Conservation (phyloP, 805 yeast genomes). For the Candida maesae region DNA sequence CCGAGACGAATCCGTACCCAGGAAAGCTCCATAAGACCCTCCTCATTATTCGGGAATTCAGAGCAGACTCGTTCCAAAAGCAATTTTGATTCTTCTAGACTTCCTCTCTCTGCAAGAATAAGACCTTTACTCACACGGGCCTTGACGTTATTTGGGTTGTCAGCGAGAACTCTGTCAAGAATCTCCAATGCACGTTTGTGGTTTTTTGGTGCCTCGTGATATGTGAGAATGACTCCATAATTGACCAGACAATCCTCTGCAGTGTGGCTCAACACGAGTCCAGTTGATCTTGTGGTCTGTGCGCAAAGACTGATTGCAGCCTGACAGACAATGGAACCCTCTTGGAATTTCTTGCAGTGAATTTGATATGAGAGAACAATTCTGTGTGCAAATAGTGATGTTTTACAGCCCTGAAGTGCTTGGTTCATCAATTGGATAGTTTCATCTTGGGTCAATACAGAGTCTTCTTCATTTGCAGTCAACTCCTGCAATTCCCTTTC, state of each 20-base stretch:
- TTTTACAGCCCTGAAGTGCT: conserved; percentile 43
- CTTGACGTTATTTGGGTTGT: conserved; percentile 42
- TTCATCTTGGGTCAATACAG: conserved; percentile 42
- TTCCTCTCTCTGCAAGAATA: conserved; percentile 63
- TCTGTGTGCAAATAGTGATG: conserved; percentile 58
- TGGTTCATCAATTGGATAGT: conserved; percentile 46
- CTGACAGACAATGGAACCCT: conserved; percentile 57
- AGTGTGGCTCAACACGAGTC: conserved; percentile 46
- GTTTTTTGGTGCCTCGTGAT: conserved; percentile 88
- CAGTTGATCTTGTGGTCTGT: conserved; percentile 41
- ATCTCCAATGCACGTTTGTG: conserved; percentile 67
- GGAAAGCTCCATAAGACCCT: conserved; percentile 65
- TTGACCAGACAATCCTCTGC: conserved; percentile 57
- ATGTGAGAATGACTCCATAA: conserved; percentile 74
- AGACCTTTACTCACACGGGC: conserved; percentile 83
- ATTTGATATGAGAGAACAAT: conserved; percentile 59
- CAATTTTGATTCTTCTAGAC: conserved; percentile 49
- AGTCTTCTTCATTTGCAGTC: conserved; percentile 22
- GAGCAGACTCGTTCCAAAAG: conserved; percentile 49
- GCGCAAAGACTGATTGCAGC: conserved; percentile 56
- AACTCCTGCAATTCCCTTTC: conserved; percentile 25
- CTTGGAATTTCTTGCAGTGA: conserved; percentile 57
- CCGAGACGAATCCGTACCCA: conserved; percentile 71
- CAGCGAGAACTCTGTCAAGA: conserved; percentile 57
- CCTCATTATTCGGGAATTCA: conserved; percentile 47